Evolutionary conservation across 108 stramenopile species (phyloP).

Genomic region (Nitzschia inconspicua): DNA sequence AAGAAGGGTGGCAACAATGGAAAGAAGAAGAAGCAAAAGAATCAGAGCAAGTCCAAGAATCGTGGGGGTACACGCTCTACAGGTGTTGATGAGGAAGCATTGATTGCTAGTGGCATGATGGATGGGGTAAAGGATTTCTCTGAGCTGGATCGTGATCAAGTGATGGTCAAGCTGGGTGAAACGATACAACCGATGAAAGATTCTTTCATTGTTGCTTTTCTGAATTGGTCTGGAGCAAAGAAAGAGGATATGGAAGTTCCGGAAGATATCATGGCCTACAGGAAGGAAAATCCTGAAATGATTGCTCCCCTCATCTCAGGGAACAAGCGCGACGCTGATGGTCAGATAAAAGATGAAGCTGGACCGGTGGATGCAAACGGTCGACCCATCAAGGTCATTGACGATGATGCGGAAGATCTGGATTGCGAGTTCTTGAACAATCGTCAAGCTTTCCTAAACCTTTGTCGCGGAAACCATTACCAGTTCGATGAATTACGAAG

Average conservation of each 20-base stretch:
- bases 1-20: constrained; percentile 50
- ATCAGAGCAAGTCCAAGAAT: constrained; percentile 52
- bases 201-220: constrained; percentile 94
- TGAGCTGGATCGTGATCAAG: constrained; percentile 80
- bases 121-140: constrained; percentile 36
- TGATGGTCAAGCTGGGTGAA: constrained; percentile 93
- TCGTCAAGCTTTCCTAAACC: constrained; percentile 83
- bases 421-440: constrained; percentile 88
- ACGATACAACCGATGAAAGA: constrained; percentile 96
- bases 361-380: constrained; percentile 41
- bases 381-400: constrained; percentile 69
- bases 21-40: constrained; percentile 64
- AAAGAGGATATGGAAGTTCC: constrained; percentile 76
- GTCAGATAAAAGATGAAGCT: constrained; percentile 19
- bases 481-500: constrained; percentile 97
- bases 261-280: constrained; percentile 49
- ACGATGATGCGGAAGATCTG: constrained; percentile 85
- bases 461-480: constrained; percentile 95
- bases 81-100: constrained; percentile 61
- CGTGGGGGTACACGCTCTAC: constrained; percentile 49
- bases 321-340: constrained; percentile 51
- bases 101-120: constrained; percentile 66
- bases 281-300: constrained; percentile 35
- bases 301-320: constrained; percentile 19
- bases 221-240: constrained; percentile 81